phyloP scores from a whole-genome alignment of 768 basidiomycete species.

The Dentipellis fragilis region DNA sequence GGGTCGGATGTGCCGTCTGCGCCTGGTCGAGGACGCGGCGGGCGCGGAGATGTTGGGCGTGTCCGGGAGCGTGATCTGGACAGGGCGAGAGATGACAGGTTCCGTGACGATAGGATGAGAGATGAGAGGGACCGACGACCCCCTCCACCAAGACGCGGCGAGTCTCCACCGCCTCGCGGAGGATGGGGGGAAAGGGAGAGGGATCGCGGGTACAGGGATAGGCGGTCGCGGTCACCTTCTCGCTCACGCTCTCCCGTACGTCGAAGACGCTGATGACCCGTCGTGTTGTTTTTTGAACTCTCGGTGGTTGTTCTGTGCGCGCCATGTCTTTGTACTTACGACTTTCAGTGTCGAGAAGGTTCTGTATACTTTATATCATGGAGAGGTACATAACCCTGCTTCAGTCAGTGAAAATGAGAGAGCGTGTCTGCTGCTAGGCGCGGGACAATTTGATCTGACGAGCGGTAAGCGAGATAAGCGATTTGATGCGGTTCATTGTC shows the following conservation, averaged over 20 bases:
- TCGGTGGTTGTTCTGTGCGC: background rate
- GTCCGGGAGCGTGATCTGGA: conserved; percentile 18
- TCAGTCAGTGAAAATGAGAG: background rate
- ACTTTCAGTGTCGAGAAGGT: too few relatives aligned
- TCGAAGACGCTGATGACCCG: conserved; percentile 39
- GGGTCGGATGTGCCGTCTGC: conserved; percentile 42
- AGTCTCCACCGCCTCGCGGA: conserved; percentile 34
- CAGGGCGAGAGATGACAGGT: conserved; percentile 30
- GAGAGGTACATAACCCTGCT: too few relatives aligned
- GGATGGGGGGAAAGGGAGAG: conserved; percentile 25
- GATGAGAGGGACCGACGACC: conserved; percentile 39
- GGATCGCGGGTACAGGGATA: conserved; percentile 21
- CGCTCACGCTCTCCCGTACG: conserved; percentile 34
- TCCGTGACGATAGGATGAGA: too few relatives aligned
- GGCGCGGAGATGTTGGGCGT: conserved; percentile 12
- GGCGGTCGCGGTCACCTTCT: conserved; percentile 27
- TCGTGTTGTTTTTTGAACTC: background rate
- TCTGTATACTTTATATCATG: too few relatives aligned
- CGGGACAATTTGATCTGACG: too few relatives aligned
- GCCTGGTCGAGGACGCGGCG: conserved; percentile 24
- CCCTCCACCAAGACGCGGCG: conserved; percentile 25
- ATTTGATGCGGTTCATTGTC: too few relatives aligned
- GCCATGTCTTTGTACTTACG: background rate
- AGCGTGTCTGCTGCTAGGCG: background rate
- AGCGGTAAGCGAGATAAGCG: too few relatives aligned